A percentile compares a stretch with the other conserved stretches of the same genome.
Conservation (phyloP, 768 basidiomycete species). For the Exidia glandulosa region DNA sequence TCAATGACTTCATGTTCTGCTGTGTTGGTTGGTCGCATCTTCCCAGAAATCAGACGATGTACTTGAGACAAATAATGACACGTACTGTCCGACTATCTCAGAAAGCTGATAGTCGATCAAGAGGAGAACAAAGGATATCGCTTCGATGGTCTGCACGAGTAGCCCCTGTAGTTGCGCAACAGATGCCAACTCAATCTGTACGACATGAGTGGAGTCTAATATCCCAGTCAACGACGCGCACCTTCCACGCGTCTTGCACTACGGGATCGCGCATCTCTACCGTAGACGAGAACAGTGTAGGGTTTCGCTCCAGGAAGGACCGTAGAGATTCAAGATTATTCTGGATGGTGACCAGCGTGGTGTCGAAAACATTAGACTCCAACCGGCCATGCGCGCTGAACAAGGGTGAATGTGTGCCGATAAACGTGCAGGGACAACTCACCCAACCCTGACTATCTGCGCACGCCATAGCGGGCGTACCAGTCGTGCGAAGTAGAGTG, state of each 20-base stretch:
- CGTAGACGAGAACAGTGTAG: conserved; percentile 76
- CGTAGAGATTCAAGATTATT: conserved; percentile 70
- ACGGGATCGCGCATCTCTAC: conserved; percentile 34
- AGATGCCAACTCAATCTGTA: conserved; percentile 69
- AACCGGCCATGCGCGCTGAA: conserved; percentile 19
- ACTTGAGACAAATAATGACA: conserved; percentile 2
- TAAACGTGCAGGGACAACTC: conserved; percentile 13
- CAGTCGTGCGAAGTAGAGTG: conserved; percentile 75
- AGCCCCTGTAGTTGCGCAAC: conserved; percentile 68
- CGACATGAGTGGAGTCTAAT: conserved; percentile 1
- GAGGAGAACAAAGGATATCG: conserved; percentile 84
- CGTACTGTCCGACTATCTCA: conserved; percentile 73
- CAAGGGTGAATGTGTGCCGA: neutral
- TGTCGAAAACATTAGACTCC: conserved; percentile 53
- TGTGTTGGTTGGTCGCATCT: conserved; percentile 71
- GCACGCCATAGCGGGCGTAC: conserved; percentile 81
- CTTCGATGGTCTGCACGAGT: conserved; percentile 81
- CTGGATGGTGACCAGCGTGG: conserved; percentile 56
- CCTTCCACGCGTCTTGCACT: conserved; percentile 88
- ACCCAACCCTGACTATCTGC: conserved; percentile 61
- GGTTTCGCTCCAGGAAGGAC: conserved; percentile 69
- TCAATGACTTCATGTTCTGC: conserved; percentile 53
- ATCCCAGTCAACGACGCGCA: conserved; percentile 15
- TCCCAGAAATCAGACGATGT: neutral
- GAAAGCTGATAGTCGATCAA: conserved; percentile 84